Percentiles rank a stretch among this genome's conserved stretches.
Evolutionary conservation across 2,329 filamentous ascomycete genomes (phyloP).

Genomic region (Aspergillus tanneri): DNA sequence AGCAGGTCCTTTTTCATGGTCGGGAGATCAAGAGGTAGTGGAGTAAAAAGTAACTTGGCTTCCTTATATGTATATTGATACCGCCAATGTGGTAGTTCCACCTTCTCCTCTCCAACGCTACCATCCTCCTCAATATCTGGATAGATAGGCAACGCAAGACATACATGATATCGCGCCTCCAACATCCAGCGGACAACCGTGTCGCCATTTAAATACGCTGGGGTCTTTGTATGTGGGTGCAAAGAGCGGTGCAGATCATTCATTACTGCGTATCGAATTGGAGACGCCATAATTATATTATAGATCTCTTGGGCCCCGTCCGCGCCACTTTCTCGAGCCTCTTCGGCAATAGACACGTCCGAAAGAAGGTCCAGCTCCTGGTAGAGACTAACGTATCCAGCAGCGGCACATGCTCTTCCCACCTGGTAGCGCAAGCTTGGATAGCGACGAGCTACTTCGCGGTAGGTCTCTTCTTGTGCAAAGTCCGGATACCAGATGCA

Average conservation of each 20-base stretch:
- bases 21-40: too few species aligned
- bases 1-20: too few species aligned
- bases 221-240: constrained; percentile 3
- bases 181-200: constrained; percentile 19
- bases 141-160: neutral
- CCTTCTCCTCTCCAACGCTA: too few species aligned
- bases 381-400: constrained; percentile 20
- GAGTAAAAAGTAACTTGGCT: too few species aligned
- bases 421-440: constrained; percentile 31
- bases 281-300: constrained; percentile 12
- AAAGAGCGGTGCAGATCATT: constrained; percentile 19
- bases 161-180: neutral
- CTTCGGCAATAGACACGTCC: constrained; percentile 22
- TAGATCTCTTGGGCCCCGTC: constrained; percentile 13
- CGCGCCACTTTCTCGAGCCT: constrained; percentile 14
- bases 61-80: too few species aligned
- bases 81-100: too few species aligned
- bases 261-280: constrained; percentile 15
- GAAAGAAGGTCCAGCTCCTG: constrained; percentile 19
- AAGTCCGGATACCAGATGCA: constrained; percentile 46
- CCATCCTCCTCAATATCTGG: too few species aligned
- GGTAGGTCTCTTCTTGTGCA: constrained; percentile 39
- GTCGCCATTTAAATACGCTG: constrained; percentile 15
- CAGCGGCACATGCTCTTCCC: constrained; percentile 22
- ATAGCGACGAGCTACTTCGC: constrained; percentile 31